Base-by-base conservation (phyloP, 2,329 filamentous ascomycete genomes). In the Decorospora gaudefroyi region DNA sequence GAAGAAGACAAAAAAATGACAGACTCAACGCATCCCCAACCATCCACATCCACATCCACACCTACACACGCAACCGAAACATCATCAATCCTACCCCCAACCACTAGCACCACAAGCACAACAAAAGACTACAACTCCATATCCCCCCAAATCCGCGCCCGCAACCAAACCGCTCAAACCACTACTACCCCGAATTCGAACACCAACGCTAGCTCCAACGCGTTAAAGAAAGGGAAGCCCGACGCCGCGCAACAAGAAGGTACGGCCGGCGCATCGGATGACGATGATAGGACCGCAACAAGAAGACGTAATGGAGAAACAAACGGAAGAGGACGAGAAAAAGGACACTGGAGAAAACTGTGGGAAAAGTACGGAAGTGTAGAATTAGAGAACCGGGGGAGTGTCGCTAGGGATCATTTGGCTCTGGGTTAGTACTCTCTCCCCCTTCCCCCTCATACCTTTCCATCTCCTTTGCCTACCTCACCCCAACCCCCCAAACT, bases 341-440 rank as follows among this genome's bases (percentile, higher is more conserved):
- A 62, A 6, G 57, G 65, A 28, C 83, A 84, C 79, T 83, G 79
- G 77, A 73, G 73, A 57, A 63, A 64, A 21, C 66, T 81, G 26
- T 69, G 76, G 26, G 80, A 84, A 28, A 81, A 80, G 55, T 85
- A 82, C 55, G 82, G 82, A 12, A 79, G 76, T 47, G 78, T 93
- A 37, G 88, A 92, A 74, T 71, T 93, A 48, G 88, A 93, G 69
- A 93, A 93, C 64, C 92, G 90, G 70, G 88, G 88, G 26, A 89
- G 85, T 64, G 88, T 92, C 26, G 88, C 88, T 8, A 77, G 88
- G 61, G 88, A 93, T 69, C 88, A 93, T 72, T 74, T 93, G 42
- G 88, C 88, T 15, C 73, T 93, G 34, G 87, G 87, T 91, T 71
- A 22, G 45, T 19, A 10, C 26, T n/a, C 17, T 26, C 21, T 15